phyloP scores from a whole-genome alignment of 306 rosid species.

The Vigna angularis region DNA sequence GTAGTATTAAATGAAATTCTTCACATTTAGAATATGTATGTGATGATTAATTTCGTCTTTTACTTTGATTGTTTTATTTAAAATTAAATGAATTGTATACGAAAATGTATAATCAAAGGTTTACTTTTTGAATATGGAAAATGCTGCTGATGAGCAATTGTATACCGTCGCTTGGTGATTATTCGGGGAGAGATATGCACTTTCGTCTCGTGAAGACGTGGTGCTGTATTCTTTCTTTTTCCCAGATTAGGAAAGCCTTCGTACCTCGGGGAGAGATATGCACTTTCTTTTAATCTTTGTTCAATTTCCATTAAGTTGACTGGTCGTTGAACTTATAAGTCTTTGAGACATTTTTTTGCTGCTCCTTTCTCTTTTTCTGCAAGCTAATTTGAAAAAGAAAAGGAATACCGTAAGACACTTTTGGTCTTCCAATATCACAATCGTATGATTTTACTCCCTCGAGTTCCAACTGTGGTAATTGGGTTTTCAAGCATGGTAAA shows the following conservation, averaged over 20 bases:
- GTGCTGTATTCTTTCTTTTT: background rate
- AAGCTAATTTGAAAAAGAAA: background rate
- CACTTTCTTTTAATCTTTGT: background rate
- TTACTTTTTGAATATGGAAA: background rate
- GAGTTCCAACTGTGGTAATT: no score
- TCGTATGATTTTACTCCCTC: no score
- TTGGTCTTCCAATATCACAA: no score
- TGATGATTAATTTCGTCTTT: background rate
- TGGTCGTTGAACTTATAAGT: background rate
- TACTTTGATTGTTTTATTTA: background rate
- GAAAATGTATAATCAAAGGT: background rate
- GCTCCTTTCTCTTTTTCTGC: background rate
- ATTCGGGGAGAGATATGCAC: conserved; percentile 5
- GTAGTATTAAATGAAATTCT: background rate
- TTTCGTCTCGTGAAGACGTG: background rate
- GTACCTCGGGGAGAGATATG: no score
- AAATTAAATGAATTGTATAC: conserved; percentile 10
- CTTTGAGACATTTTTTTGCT: background rate
- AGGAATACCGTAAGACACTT: background rate
- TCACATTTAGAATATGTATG: background rate
- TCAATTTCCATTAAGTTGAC: background rate
- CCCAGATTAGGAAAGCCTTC: conserved; percentile 11
- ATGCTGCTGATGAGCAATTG: conserved; percentile 5
- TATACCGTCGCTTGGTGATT: conserved; percentile 6
- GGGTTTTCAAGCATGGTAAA: no score